These are phyloP conservation scores for Zygoascus biomembranicola DNA, from an alignment of 805 yeast species.

Conservation along the genomic window DNA sequence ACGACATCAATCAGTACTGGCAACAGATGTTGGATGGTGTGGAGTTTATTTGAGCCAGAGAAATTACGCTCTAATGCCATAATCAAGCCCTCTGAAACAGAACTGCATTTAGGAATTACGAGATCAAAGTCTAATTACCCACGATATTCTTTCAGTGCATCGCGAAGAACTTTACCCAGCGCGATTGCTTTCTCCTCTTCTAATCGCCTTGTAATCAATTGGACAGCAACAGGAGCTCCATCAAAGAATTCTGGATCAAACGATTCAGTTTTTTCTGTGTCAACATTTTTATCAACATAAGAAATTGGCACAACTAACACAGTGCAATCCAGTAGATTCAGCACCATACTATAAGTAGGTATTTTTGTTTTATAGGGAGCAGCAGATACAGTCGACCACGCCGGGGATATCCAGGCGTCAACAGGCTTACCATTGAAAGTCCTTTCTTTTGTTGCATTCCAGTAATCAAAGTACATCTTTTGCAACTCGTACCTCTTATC, in stretches of 20 bases:
- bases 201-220: constrained; percentile 44
- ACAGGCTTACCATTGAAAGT: constrained; percentile 4
- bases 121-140: background rate
- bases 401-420: constrained; percentile 4
- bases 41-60: background rate
- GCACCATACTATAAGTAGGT: background rate
- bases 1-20: background rate
- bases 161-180: background rate
- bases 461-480: constrained; percentile 1
- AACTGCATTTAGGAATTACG: too few species aligned
- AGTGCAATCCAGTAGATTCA: constrained; percentile 14
- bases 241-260: constrained; percentile 30
- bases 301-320: constrained; percentile 14
- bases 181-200: constrained; percentile 50
- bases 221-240: constrained; percentile 42
- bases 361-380: background rate
- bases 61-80: constrained; percentile 17
- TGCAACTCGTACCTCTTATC: constrained; percentile 1
- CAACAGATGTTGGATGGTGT: background rate
- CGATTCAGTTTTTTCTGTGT: constrained; percentile 25
- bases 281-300: constrained; percentile 35
- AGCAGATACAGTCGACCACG: background rate
- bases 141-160: background rate
- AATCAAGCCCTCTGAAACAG: too few species aligned
- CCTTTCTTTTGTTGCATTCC: constrained; percentile 1